A percentile compares a stretch with the other conserved stretches of the same genome.
Evolutionary conservation across 441 rosid genomes (phyloP).

Genomic region (Aquilaria agallochum): DNA sequence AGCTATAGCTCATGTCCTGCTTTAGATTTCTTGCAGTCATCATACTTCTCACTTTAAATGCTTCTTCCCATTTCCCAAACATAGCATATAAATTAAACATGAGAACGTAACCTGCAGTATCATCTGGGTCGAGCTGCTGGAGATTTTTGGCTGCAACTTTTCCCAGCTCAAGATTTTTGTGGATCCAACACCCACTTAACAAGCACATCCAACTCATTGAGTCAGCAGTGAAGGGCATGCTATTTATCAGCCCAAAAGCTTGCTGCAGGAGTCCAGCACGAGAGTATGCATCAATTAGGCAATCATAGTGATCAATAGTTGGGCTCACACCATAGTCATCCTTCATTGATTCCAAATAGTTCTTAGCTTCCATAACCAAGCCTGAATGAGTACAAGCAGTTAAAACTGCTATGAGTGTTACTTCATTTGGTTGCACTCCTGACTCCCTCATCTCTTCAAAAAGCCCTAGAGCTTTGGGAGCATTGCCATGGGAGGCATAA

Average conservation of each 20-base stretch:
- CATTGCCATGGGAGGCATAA: constrained; percentile 54
- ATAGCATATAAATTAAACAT: constrained; percentile 46
- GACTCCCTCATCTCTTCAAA: constrained; percentile 38
- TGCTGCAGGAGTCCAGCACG: constrained; percentile 50
- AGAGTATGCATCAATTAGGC: constrained; percentile 52
- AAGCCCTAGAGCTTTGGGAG: constrained; percentile 42
- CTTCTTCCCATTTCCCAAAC: constrained; percentile 55
- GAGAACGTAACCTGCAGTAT: constrained; percentile 51
- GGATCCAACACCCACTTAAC: constrained; percentile 59
- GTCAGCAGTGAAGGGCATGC: constrained; percentile 48
- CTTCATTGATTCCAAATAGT: constrained; percentile 35
- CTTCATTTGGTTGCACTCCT: constrained; percentile 36
- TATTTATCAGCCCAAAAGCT: constrained; percentile 38
- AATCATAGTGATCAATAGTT: constrained; percentile 50
- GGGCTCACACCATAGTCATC: constrained; percentile 41
- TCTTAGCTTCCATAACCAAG: constrained; percentile 29
- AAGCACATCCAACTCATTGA: constrained; percentile 63
- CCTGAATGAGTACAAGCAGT: constrained; percentile 52
- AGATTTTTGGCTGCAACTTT: constrained; percentile 44
- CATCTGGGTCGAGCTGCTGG: constrained; percentile 42
- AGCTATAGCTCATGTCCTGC: constrained; percentile 61
- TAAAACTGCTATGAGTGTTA: constrained; percentile 43
- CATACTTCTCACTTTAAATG: constrained; percentile 39
- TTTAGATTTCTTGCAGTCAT: constrained; percentile 45
- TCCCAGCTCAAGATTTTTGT: constrained; percentile 50